Evolutionary conservation across 1,284 basidiomycete genomes (phyloP), one percentile per base, ranked within the genome.

Genomic region (Austroboletus olivaceoglutinosus): DNA sequence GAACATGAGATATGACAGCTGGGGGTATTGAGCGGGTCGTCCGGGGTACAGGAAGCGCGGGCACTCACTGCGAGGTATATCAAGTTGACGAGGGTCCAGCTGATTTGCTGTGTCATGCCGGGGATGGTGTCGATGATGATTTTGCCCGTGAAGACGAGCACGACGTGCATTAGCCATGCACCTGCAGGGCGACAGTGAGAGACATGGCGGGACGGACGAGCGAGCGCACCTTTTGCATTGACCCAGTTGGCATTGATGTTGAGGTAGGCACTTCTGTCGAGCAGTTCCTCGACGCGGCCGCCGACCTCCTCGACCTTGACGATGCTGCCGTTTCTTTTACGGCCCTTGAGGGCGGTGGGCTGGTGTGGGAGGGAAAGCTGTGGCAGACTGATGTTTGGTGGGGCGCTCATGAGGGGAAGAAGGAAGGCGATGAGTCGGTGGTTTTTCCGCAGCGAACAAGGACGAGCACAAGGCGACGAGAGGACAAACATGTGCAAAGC

Each of bases 221-320:
- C 15, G 39, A 43, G 71, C 81, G 52, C 45, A 93, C 95, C 96
- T 73, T 99, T 99, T 56, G 91, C 85, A 68, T 99, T 98, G 64
- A 99, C 97, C 96, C 96, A 99, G 64, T 94, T 87, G 10, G 93
- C 94, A 70, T 99, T 99, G 61, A 92, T 83, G 69, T 98, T 98
- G 46, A 83, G 80, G 61, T 91, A 93, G 39, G 86, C 82, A 56
- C 84, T 86, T 59, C 91, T 81, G 72, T 95, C 93, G 19, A 91
- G 80, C 5, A 85, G 76, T 60, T 90, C 87, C 63, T 94, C 91
- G 42, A 84, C 76, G 18, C 86, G 80, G 60, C 86, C 86, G 34
- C 86, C 89, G 48, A 95, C 84, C 63, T 92, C 82, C 65, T 94
- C 92, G 46, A 96, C 90, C 62, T 93, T 93, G 68, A 95, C 85